phyloP scores from a whole-genome alignment of 2,329 filamentous ascomycete genomes.

The Aciculosporium take region DNA sequence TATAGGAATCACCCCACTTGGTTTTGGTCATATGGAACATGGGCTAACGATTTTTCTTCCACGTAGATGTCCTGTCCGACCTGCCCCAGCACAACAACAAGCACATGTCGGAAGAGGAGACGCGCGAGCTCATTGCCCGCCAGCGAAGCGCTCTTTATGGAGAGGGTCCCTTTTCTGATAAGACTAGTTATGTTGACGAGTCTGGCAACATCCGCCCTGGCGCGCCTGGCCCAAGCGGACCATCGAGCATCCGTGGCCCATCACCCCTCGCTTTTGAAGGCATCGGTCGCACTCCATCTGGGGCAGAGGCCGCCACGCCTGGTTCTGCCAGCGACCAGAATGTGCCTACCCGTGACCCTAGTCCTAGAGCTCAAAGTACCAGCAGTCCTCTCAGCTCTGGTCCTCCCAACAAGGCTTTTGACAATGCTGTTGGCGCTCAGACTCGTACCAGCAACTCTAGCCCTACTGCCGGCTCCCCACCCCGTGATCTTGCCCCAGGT shows the following conservation, averaged over 20 bases:
- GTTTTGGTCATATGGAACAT: conserved; percentile 16
- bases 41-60: conserved; percentile 24
- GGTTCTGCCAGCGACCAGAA: conserved; percentile 24
- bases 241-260: conserved; percentile 53
- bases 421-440: conserved; percentile 40
- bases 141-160: conserved; percentile 92
- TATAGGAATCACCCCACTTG: conserved; percentile 1
- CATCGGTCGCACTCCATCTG: conserved; percentile 27
- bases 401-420: conserved; percentile 43
- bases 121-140: conserved; percentile 86
- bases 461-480: conserved; percentile 62
- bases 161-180: conserved; percentile 55
- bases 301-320: conserved; percentile 24
- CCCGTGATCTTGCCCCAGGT: conserved; percentile 44
- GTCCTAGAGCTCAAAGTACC: conserved; percentile 68
- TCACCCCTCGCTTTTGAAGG: conserved; percentile 70
- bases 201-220: conserved; percentile 47
- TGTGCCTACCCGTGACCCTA: conserved; percentile 27
- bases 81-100: conserved; percentile 40
- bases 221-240: conserved; percentile 50
- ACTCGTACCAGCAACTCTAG: conserved; percentile 77
- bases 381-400: conserved; percentile 61
- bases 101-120: conserved; percentile 88
- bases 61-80: conserved; percentile 38
- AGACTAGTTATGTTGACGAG: conserved; percentile 54